phyloP scores from a whole-genome alignment of 2,329 filamentous ascomycete genomes.

The Septoria linicola region DNA sequence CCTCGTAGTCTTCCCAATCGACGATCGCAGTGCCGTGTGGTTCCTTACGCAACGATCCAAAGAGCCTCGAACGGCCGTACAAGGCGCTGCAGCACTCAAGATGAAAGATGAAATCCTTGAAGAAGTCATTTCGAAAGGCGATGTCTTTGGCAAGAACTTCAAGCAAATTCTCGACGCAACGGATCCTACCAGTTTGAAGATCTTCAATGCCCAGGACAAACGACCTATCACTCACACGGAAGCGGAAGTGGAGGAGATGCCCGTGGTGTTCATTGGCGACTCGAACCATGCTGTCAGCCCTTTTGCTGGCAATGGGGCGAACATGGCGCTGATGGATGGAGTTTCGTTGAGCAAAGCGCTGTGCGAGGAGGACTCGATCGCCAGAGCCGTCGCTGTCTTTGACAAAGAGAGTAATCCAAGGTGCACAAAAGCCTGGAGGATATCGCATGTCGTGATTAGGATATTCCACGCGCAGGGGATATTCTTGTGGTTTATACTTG shows the following conservation, averaged over 20 bases:
- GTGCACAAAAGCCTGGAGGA: slow-evolving; percentile 2
- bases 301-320: slow-evolving; percentile 52
- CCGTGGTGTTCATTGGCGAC: slow-evolving; percentile 51
- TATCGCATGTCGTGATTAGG: slow-evolving; percentile 3
- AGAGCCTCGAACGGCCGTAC: neutral
- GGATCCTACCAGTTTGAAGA: slow-evolving; percentile 40
- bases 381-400: slow-evolving; percentile 3
- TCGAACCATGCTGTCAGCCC: slow-evolving; percentile 53
- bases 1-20: slow-evolving; percentile 49
- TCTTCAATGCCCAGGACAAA: slow-evolving; percentile 49
- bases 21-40: slow-evolving; percentile 47
- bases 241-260: slow-evolving; percentile 6
- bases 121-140: neutral
- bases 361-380: neutral
- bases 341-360: slow-evolving; percentile 48
- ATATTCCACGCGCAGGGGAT: neutral
- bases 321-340: slow-evolving; percentile 50
- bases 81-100: neutral
- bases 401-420: slow-evolving; percentile 10
- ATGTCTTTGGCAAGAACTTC: slow-evolving; percentile 34
- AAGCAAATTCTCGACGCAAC: slow-evolving; percentile 43
- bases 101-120: slow-evolving; percentile 5
- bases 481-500: neutral
- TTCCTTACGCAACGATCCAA: slow-evolving; percentile 30
- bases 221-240: slow-evolving; percentile 44